Evolutionary conservation across 768 basidiomycete species (phyloP).

Genomic region (Boletus insuetus): DNA sequence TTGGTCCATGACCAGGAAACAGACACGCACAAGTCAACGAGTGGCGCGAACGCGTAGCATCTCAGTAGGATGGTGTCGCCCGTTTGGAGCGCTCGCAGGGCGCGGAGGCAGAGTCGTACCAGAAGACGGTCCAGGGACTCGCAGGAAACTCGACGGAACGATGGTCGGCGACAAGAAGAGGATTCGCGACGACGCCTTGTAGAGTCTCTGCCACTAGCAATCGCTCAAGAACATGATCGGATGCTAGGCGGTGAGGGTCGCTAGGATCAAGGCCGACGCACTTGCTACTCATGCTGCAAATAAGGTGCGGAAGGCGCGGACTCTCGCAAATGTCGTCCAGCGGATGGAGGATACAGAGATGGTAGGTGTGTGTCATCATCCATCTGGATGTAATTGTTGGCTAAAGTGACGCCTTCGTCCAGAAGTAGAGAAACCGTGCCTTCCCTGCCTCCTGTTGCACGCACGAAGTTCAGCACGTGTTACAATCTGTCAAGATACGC

Average conservation of each 20-base stretch:
- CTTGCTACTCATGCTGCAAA: constrained; percentile 3
- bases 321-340: not conserved
- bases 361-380: not conserved
- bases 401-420: not conserved
- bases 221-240: constrained; percentile 8
- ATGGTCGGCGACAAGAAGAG: constrained; percentile 3
- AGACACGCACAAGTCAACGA: constrained; percentile 5
- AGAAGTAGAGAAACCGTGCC: not conserved
- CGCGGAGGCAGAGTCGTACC: not conserved
- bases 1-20: not conserved
- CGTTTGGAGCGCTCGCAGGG: constrained; percentile 7
- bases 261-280: constrained; percentile 15
- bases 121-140: constrained; percentile 14
- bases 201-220: constrained; percentile 1
- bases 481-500: not conserved
- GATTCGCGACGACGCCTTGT: not conserved
- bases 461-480: not conserved
- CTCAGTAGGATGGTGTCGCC: constrained; percentile 11
- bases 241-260: constrained; percentile 12
- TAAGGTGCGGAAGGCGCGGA: not conserved
- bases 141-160: constrained; percentile 1
- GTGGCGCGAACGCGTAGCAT: constrained; percentile 8
- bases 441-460: not conserved
- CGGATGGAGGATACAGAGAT: not conserved
- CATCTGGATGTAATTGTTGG: not conserved